Conservation (phyloP, 208 protist genomes). For the Trypanosoma caninum region DNA sequence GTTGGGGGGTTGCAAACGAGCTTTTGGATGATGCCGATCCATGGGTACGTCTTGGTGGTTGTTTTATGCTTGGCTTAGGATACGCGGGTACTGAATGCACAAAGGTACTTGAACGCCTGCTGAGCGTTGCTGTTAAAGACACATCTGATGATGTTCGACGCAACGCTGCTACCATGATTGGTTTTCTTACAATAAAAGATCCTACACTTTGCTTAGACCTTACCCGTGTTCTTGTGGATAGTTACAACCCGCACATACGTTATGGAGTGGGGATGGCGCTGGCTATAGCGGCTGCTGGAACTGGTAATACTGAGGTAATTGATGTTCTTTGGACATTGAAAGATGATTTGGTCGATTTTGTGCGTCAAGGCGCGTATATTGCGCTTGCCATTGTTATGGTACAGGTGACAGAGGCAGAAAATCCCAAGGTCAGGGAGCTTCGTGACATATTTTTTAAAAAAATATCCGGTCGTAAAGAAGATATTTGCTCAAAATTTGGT, state of each 20-base stretch:
- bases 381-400: slow-evolving; percentile 96
- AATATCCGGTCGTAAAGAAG: slow-evolving; percentile 93
- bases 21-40: slow-evolving; percentile 94
- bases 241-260: slow-evolving; percentile 99
- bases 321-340: slow-evolving; percentile 94
- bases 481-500: slow-evolving; percentile 96
- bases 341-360: slow-evolving; percentile 95
- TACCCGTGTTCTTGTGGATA: slow-evolving; percentile 87
- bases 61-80: slow-evolving; percentile 97
- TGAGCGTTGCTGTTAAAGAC: slow-evolving; percentile 98
- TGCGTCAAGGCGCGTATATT: slow-evolving; percentile 97
- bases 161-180: slow-evolving; percentile 96
- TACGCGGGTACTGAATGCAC: slow-evolving; percentile 97
- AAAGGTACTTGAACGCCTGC: slow-evolving; percentile 91
- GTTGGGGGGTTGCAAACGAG: slow-evolving; percentile 92
- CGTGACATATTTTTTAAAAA: slow-evolving; percentile 65
- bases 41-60: slow-evolving; percentile 96
- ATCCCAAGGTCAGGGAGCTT: slow-evolving; percentile 89
- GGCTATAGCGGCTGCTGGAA: slow-evolving; percentile 97
- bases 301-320: slow-evolving; percentile 90
- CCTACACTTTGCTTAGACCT: slow-evolving; percentile 92
- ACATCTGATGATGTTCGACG: slow-evolving; percentile 98
- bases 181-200: slow-evolving; percentile 97
- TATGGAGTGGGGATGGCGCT: slow-evolving; percentile 97
- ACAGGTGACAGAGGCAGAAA: slow-evolving; percentile 88